Percentiles rank a stretch among this genome's conserved stretches.
Evolutionary conservation across 2,329 filamentous ascomycete species (phyloP).

Genomic region (Leptographium procerum): DNA sequence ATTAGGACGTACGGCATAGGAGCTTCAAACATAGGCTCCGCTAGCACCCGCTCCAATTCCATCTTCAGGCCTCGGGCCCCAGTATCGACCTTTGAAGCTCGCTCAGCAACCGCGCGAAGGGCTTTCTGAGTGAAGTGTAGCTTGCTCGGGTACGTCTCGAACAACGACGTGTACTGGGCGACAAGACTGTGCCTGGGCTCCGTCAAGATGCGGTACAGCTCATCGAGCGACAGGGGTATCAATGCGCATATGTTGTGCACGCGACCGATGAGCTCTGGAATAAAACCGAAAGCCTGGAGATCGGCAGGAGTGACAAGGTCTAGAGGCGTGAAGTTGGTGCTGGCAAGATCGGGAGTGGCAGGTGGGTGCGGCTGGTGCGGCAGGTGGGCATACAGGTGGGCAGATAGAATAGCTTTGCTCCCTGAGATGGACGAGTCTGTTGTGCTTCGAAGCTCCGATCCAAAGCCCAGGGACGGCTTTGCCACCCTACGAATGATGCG

Average conservation of each 20-base stretch:
- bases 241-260: constrained; percentile 84
- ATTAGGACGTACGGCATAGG: constrained; percentile 67
- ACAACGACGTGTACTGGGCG: constrained; percentile 79
- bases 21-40: constrained; percentile 72
- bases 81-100: constrained; percentile 50
- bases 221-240: constrained; percentile 54
- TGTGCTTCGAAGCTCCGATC: constrained; percentile 61
- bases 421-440: constrained; percentile 32
- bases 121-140: constrained; percentile 75
- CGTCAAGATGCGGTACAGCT: constrained; percentile 77
- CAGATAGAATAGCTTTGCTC: constrained; percentile 50
- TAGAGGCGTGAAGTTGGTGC: constrained; percentile 41
- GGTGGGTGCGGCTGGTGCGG: constrained; percentile 48
- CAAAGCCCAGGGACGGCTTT: constrained; percentile 80
- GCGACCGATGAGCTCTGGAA: constrained; percentile 90
- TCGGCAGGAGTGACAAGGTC: constrained; percentile 67
- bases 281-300: constrained; percentile 78
- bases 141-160: constrained; percentile 67
- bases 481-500: constrained; percentile 77
- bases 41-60: constrained; percentile 67
- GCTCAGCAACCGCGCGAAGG: constrained; percentile 66
- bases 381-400: constrained; percentile 45
- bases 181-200: constrained; percentile 84
- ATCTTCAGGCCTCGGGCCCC: constrained; percentile 71
- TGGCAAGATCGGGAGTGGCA: constrained; percentile 18